Percentiles rank a stretch among this genome's conserved stretches.
Conservation (phyloP, 176 grass and related monocot genomes). For the Hordeum marinum region DNA sequence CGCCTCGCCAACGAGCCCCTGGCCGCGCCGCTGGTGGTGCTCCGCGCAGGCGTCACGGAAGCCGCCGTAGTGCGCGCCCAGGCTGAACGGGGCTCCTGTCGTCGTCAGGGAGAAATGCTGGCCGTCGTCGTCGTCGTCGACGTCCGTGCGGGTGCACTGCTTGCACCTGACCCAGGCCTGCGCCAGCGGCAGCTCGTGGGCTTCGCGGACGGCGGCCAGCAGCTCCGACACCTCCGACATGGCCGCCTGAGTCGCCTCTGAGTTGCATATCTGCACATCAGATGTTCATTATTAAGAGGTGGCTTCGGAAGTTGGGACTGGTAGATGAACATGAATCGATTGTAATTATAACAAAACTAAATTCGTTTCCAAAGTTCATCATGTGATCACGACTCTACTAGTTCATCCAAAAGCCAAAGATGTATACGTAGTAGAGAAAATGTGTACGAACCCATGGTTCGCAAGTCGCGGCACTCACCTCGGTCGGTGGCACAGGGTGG, state of each 20-base stretch:
- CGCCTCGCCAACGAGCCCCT: slow-evolving; percentile 55
- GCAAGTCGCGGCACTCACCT: slow-evolving; percentile 29
- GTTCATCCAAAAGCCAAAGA: not conserved
- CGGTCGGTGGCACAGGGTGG: slow-evolving; percentile 12
- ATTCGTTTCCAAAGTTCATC: not conserved
- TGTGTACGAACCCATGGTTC: not conserved
- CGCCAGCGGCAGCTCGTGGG: slow-evolving; percentile 59
- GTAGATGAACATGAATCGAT: not conserved
- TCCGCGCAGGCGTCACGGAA: slow-evolving; percentile 79
- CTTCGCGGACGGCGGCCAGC: slow-evolving; percentile 47
- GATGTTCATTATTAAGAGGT: not conserved
- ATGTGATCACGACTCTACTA: too few species aligned
- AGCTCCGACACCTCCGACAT: slow-evolving; percentile 52
- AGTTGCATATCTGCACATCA: slow-evolving; percentile 42
- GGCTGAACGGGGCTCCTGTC: slow-evolving; percentile 45
- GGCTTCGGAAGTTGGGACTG: not conserved
- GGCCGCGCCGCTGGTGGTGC: slow-evolving; percentile 75
- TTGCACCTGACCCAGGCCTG: slow-evolving; percentile 73
- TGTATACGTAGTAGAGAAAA: not conserved
- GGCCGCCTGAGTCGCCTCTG: slow-evolving; percentile 32
- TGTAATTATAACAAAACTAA: not conserved
- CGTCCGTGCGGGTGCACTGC: slow-evolving; percentile 29
- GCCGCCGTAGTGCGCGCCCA: slow-evolving; percentile 23
- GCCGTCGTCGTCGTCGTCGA: not conserved
- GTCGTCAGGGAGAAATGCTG: slow-evolving; percentile 47